Base-by-base conservation (phyloP, 257 asterid genomes). In the Penstemon barbatus region DNA sequence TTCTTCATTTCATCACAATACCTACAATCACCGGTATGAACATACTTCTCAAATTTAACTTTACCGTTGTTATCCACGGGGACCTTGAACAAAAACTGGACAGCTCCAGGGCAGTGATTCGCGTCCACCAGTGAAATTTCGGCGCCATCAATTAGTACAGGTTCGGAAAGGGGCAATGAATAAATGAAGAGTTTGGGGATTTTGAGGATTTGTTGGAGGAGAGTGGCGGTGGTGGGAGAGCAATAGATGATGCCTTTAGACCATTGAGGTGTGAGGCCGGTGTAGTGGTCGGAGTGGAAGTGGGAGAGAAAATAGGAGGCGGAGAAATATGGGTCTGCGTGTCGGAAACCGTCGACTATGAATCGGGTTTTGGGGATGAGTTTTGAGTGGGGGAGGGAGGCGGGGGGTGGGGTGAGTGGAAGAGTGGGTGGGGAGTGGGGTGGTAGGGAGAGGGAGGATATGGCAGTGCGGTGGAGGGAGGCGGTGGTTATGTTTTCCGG, bases 81-180 rank as follows among this genome's bases (percentile, higher is more conserved):
- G 50, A 86, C 82, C 79, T 83, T 90, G 75, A 92, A 90, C 74
- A 92, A 60, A 61, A 90, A 87, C 67, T 90, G 96, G 50, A 92
- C 97, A 12, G 98, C 98, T 15, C 98, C 98, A 0, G 98, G 98
- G 78, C 97, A 92, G 80, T 92, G 97, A 72, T 92, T 92, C 7
- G 98, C 98, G 65, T 92, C 96, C 7, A 88, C 63, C 3, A 88
- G 80, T 41, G 44, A 73, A 18, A 90, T 86, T 63, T 87, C 91
- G 12, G 84, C 68, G 42, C 93, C 96, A 63, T 92, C 98, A 0
- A 92, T 81, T 3, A 81, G 7, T 8, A 92, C 75, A 2, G 70
- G 55, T 59, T 82, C 75, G 0, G 77, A 69, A 18, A 85, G 71
- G 7, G 96, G 89, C 18, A 92, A 73, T 6, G 86, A 61, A 53